Evolutionary conservation across 1,284 basidiomycete species (phyloP), one percentile per base, ranked within the genome.

Genomic region (Austroboletus rostrupii): DNA sequence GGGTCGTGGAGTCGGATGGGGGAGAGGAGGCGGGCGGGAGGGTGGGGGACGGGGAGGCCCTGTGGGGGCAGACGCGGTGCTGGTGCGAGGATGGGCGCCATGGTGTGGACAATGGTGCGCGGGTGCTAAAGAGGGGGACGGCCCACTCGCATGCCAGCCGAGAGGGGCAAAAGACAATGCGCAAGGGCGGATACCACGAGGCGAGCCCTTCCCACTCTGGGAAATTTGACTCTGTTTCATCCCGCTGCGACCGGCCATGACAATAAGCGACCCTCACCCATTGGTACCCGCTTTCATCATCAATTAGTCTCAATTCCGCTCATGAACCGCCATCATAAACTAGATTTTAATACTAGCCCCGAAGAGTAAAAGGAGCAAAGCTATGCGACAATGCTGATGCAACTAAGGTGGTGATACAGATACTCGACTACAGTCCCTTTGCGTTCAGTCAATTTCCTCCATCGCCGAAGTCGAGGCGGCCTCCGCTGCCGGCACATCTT

Each of bases 361-460:
- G 17, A 49, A n/a, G 47, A 43, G 14, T 28, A 33, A 32, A n/a
- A 12, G 20, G 37, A 37, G 32, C 16, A 35, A 37, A 35, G n/a
- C 17, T 10, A 57, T 54, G 49, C 49, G 53, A 52, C 44, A 46
- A 58, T 58, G 53, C 60, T 47, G 50, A 57, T 64, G 64, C 53
- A 43, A 67, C 19, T 65, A 65, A 37, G 44, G 58, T 60, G 28
- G 64, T 59, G 52, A 57, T 67, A 64, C 58, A 62, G 50, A 66
- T 60, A 59, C 58, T 33, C 21, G 43, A 21, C 43, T 49, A 47
- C 50, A 38, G 14, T 43, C 49, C 49, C 39, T 47, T 37, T 28
- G 53, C 45, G 28, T 72, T 65, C 84, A 90, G 67, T 90, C 88
- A 58, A 90, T 90, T 76, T 90, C 87, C 75, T 90, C 88, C 88